Base-by-base conservation (phyloP, 495 filamentous ascomycete species). In the Penicillium bialowiezense region DNA sequence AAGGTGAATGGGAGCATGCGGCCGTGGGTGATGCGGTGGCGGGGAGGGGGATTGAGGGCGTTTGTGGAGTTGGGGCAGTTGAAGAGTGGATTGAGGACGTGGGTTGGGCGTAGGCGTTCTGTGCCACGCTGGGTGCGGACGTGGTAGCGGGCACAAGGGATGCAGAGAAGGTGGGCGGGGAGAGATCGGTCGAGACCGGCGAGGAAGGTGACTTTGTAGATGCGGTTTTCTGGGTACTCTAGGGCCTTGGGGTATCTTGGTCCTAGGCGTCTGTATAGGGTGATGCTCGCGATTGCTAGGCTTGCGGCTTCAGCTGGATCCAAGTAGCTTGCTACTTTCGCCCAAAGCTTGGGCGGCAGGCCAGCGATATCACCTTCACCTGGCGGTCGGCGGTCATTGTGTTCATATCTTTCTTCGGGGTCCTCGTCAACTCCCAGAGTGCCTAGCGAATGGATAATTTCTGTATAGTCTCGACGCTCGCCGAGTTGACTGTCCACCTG, bases 91-190 rank as follows among this genome's bases (percentile, higher is more conserved):
- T 82, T 79, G 19, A 75, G 29, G 15, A 76, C 65, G 34, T 68
- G 62, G 14, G 71, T 61, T 1, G 73, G 69, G 48, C 71, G 73
- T 13, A 84, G 53, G 7, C 66, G 65, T 55, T 84, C 81, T 39
- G 65, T 33, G 40, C 79, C 79, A 29, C 62, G 63, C 17, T 74
- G 62, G 0, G 64, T 75, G 46, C 81, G 72, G 4, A 58, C 60
- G 58, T 84, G 81, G 55, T 71, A 84, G 19, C 46, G 46, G 3
- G 46, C 68, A 52, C 81, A 84, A n/a, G 73, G 71, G 56, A 78
- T 76, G 60, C 81, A 84, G 29, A 83, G 68, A 18, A 84, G 68
- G 46, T 83, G 77, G 31, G 69, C 56, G 0, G 80, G 80, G 9
- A 76, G 60, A 3, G 62, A 47, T 13, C 51, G 50, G 50, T 83